Conservation (phyloP, 2,329 filamentous ascomycete species). For the Bipolaris bicolor region DNA sequence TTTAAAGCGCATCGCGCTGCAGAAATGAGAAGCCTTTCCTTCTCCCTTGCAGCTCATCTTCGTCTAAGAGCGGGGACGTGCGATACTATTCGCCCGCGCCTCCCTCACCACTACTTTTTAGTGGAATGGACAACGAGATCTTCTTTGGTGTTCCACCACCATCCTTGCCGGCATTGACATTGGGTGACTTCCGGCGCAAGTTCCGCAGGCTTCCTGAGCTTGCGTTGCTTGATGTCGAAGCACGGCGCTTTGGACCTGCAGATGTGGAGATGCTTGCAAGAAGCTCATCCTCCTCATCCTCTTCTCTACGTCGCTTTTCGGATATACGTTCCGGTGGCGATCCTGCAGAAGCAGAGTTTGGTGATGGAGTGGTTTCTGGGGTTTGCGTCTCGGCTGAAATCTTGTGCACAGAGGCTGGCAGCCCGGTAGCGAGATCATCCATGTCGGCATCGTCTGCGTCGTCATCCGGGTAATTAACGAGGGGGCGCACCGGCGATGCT, state of each 20-base stretch:
- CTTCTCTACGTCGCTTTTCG: slow-evolving; percentile 88
- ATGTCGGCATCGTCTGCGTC: slow-evolving; percentile 68
- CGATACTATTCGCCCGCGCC: slow-evolving; percentile 38
- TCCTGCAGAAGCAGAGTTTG: slow-evolving; percentile 28
- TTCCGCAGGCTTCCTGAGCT: slow-evolving; percentile 43
- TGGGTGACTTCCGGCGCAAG: slow-evolving; percentile 53
- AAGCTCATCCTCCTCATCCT: slow-evolving; percentile 86
- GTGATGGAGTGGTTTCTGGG: slow-evolving; percentile 30
- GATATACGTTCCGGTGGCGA: slow-evolving; percentile 74
- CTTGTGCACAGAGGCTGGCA: slow-evolving; percentile 40
- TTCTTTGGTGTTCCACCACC: slow-evolving; percentile 48
- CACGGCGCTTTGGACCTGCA: slow-evolving; percentile 54
- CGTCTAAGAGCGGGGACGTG: not conserved
- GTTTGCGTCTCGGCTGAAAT: slow-evolving; percentile 31
- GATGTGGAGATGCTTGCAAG: slow-evolving; percentile 74
- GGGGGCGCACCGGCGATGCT: slow-evolving; percentile 65
- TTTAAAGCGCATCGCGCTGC: slow-evolving; percentile 32
- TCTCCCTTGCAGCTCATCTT: slow-evolving; percentile 12
- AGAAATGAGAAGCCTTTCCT: slow-evolving; percentile 29
- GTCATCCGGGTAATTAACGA: slow-evolving; percentile 93
- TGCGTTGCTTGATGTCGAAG: slow-evolving; percentile 43
- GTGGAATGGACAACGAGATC: slow-evolving; percentile 49
- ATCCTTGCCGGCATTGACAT: slow-evolving; percentile 53
- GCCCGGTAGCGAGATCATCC: slow-evolving; percentile 61
- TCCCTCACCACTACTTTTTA: slow-evolving; percentile 46